Conservation (phyloP, 169 alveolate species). For the Eimeria praecox region DNA sequence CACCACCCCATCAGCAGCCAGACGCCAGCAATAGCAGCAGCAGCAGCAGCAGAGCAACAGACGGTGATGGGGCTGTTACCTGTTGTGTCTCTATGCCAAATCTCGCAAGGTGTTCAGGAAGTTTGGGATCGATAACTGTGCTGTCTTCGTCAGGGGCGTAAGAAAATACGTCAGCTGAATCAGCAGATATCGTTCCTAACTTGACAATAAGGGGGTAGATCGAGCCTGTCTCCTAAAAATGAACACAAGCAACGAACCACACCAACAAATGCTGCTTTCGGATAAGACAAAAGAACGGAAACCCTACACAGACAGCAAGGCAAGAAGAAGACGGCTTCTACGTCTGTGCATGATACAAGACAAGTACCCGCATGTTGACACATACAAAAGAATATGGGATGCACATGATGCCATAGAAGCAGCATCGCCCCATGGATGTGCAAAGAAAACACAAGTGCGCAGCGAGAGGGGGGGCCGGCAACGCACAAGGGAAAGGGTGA, state of each 20-base stretch:
- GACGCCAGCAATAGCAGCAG: neutral
- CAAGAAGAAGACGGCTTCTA: neutral
- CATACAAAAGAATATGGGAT: neutral
- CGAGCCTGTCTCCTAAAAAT: constrained; percentile 88
- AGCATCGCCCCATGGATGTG: neutral
- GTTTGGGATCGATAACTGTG: constrained; percentile 92
- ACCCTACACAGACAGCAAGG: neutral
- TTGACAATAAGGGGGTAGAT: constrained; percentile 94
- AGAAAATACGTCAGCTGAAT: constrained; percentile 95
- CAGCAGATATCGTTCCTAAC: constrained; percentile 95
- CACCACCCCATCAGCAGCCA: constrained; percentile 16
- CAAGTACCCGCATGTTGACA: too few species aligned
- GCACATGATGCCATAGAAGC: neutral
- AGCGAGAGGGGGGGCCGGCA: neutral
- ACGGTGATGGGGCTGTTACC: constrained; percentile 79
- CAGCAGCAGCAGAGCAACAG: constrained; percentile 9
- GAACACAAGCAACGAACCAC: neutral
- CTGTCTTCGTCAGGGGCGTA: constrained; percentile 94
- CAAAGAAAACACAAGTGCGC: neutral
- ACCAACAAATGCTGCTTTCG: neutral
- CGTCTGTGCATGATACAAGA: too few species aligned
- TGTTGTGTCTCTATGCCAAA: constrained; percentile 93
- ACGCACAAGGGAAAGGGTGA: neutral
- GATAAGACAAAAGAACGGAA: neutral
- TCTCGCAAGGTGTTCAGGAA: constrained; percentile 91